phyloP scores from a whole-genome alignment of 495 filamentous ascomycete genomes.

The Tetracladium setigerum region DNA sequence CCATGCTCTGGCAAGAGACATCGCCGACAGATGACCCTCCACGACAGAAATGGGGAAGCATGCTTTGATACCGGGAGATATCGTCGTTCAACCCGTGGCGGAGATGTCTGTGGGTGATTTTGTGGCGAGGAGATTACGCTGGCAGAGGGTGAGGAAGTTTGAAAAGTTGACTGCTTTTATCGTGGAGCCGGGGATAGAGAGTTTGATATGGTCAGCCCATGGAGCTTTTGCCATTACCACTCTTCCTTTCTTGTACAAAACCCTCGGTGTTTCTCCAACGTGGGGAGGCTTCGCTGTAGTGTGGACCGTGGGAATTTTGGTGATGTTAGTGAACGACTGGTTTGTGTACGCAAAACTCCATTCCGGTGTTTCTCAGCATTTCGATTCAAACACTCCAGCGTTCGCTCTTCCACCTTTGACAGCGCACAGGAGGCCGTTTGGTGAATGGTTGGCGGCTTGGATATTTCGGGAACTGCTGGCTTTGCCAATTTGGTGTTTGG shows the following conservation, averaged over 20 bases:
- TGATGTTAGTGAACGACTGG: slow-evolving; percentile 68
- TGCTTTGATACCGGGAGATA: slow-evolving; percentile 66
- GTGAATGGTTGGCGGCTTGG: slow-evolving; percentile 73
- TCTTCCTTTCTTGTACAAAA: background rate
- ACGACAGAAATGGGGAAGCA: slow-evolving; percentile 38
- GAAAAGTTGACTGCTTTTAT: slow-evolving; percentile 69
- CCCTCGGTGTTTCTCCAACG: background rate
- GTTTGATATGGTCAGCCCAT: background rate
- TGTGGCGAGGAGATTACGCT: slow-evolving; percentile 70
- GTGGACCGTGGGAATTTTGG: slow-evolving; percentile 49
- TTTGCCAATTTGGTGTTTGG: slow-evolving; percentile 76
- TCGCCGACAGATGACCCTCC: background rate
- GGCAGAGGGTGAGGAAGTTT: slow-evolving; percentile 87
- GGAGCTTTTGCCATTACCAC: background rate
- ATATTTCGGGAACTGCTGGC: slow-evolving; percentile 71
- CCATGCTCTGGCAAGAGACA: slow-evolving; percentile 52
- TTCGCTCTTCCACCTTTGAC: slow-evolving; percentile 49
- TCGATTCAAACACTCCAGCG: slow-evolving; percentile 57
- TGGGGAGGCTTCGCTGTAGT: background rate
- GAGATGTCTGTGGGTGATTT: slow-evolving; percentile 68
- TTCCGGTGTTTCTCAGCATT: slow-evolving; percentile 52
- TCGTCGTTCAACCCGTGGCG: slow-evolving; percentile 80
- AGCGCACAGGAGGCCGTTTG: slow-evolving; percentile 44
- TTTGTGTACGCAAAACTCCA: slow-evolving; percentile 64
- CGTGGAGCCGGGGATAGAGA: background rate